Percentiles rank a stretch among this genome's conserved stretches.
Conservation (phyloP, 192 early-diverging fungal species). For the Spinellus fusiger region DNA sequence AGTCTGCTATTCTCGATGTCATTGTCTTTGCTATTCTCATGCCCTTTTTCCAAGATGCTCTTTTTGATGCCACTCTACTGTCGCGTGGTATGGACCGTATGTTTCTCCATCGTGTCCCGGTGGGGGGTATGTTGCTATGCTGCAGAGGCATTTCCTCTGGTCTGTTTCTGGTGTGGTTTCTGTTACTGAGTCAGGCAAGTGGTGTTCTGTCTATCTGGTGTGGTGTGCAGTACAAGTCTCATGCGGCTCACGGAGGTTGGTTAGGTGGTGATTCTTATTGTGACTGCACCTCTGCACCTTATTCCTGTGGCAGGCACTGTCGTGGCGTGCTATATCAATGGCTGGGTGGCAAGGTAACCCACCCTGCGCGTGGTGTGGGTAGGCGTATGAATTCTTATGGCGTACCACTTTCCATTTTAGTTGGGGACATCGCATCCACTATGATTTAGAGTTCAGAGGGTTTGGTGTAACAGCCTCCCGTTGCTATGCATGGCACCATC, state of each 20-base stretch:
- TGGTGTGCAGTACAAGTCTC: neutral
- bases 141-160: constrained; percentile 41
- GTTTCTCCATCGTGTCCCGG: constrained; percentile 36
- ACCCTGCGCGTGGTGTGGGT: neutral
- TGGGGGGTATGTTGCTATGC: constrained; percentile 32
- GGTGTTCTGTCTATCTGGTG: neutral
- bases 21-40: constrained; percentile 52
- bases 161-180: constrained; percentile 32
- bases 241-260: neutral
- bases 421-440: constrained; percentile 46
- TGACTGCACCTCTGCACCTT: constrained; percentile 54
- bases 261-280: constrained; percentile 42
- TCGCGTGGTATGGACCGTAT: constrained; percentile 38
- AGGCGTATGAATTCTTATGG: neutral
- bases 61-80: constrained; percentile 51
- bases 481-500: constrained; percentile 36
- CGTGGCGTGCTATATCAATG: constrained; percentile 41
- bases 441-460: constrained; percentile 49
- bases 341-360: constrained; percentile 38
- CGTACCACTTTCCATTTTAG: constrained; percentile 7
- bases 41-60: constrained; percentile 51
- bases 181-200: constrained; percentile 21
- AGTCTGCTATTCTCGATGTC: constrained; percentile 42
- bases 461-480: constrained; percentile 37
- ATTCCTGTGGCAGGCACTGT: constrained; percentile 53